These are phyloP conservation scores for Phytopythium helicoides DNA, from an alignment of 352 stramenopile species.

Conservation along the genomic window DNA sequence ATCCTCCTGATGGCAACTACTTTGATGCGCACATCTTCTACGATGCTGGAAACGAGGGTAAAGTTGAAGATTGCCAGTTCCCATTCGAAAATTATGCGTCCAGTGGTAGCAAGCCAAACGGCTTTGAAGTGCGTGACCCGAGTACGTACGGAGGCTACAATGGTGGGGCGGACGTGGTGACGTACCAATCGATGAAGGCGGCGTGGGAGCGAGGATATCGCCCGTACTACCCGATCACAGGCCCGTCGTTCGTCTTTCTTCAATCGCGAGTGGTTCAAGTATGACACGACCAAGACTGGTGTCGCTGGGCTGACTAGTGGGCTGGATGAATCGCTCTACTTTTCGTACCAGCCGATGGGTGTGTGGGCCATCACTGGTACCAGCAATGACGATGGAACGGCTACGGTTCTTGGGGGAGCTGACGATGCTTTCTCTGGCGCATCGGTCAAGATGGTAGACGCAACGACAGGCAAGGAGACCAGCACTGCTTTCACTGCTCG, in stretches of 20 bases:
- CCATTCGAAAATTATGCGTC: slow-evolving; percentile 72
- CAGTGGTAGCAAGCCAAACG: slow-evolving; percentile 21
- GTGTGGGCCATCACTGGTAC: slow-evolving; percentile 63
- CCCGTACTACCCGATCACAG: slow-evolving; percentile 86
- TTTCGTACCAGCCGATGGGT: slow-evolving; percentile 65
- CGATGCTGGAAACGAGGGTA: slow-evolving; percentile 52
- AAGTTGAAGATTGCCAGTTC: slow-evolving; percentile 83
- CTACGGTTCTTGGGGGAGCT: slow-evolving; percentile 32
- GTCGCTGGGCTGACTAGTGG: slow-evolving; percentile 45
- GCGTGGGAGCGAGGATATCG: slow-evolving; percentile 59
- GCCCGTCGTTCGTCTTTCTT: slow-evolving; percentile 88
- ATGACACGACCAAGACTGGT: slow-evolving; percentile 44
- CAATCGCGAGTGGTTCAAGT: slow-evolving; percentile 81
- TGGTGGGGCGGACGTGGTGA: slow-evolving; percentile 31
- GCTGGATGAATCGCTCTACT: slow-evolving; percentile 58
- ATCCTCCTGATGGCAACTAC: slow-evolving; percentile 55
- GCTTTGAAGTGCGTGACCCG: slow-evolving; percentile 45
- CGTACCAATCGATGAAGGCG: slow-evolving; percentile 67
- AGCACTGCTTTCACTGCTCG: slow-evolving; percentile 26
- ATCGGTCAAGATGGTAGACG: slow-evolving; percentile 35
- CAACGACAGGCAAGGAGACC: slow-evolving; percentile 23
- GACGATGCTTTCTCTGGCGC: slow-evolving; percentile 32
- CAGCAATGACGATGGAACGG: slow-evolving; percentile 10
- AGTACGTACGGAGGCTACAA: slow-evolving; percentile 51
- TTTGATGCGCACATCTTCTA: slow-evolving; percentile 83